Percentiles rank a stretch among this genome's conserved stretches.
Conservation (phyloP, 2,329 filamentous ascomycete species). For the Aspergillus hiratsukae region DNA sequence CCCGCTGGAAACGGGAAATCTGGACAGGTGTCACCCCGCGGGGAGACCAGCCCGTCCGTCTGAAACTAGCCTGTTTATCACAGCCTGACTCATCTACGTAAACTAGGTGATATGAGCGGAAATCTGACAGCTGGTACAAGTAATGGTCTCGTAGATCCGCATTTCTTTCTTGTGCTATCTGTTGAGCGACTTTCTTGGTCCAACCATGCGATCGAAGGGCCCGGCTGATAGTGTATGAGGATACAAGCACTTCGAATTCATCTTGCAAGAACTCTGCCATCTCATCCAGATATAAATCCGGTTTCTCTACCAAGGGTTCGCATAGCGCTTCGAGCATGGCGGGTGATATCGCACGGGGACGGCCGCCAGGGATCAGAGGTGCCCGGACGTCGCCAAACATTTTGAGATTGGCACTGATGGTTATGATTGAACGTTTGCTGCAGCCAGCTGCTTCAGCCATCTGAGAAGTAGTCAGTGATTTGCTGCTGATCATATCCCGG, state of each 20-base stretch:
- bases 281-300: constrained; percentile 26
- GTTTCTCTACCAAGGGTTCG: constrained; percentile 21
- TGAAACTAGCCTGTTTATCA: too few species aligned
- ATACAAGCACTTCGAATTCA: constrained; percentile 20
- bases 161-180: constrained; percentile 30
- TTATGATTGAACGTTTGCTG: constrained; percentile 18
- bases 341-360: constrained; percentile 3
- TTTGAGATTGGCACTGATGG: constrained; percentile 8
- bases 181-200: constrained; percentile 27
- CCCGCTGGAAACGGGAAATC: too few species aligned
- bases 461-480: constrained; percentile 13
- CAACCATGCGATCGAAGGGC: constrained; percentile 21
- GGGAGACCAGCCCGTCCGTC: too few species aligned
- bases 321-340: constrained; percentile 3
- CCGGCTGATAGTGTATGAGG: constrained; percentile 20
- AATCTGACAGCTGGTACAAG: too few species aligned
- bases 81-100: too few species aligned
- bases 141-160: constrained; percentile 25
- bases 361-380: constrained; percentile 5
- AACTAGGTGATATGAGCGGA: too few species aligned
- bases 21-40: too few species aligned
- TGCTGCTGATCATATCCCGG: constrained; percentile 15
- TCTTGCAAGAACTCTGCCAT: constrained; percentile 26
- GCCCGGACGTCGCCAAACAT: constrained; percentile 9
- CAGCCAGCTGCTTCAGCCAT: constrained; percentile 20